phyloP scores from a whole-genome alignment of 2,329 filamentous ascomycete species.

The Botrytis fabae region DNA sequence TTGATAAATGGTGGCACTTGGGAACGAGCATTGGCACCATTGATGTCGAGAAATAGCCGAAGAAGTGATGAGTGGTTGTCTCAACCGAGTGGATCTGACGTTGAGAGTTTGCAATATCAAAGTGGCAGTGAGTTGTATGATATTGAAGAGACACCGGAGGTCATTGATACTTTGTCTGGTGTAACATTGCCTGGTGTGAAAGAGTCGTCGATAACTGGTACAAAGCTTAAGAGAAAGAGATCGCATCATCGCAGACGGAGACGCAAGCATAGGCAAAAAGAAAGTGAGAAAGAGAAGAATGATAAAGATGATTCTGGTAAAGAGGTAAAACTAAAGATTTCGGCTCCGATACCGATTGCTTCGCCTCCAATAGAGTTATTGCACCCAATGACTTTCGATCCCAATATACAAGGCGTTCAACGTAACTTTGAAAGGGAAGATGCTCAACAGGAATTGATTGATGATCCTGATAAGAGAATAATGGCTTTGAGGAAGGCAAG shows the following conservation, averaged over 20 bases:
- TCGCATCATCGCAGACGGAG: slow-evolving; percentile 33
- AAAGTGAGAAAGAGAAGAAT: slow-evolving; percentile 23
- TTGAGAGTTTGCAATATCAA: slow-evolving; percentile 31
- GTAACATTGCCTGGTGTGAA: slow-evolving; percentile 25
- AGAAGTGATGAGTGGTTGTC: slow-evolving; percentile 43
- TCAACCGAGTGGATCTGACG: slow-evolving; percentile 42
- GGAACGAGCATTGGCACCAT: slow-evolving; percentile 77
- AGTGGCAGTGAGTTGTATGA: slow-evolving; percentile 34
- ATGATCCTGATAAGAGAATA: slow-evolving; percentile 56
- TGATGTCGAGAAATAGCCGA: slow-evolving; percentile 49
- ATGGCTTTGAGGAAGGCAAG: slow-evolving; percentile 59
- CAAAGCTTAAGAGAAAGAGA: slow-evolving; percentile 49
- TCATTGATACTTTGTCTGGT: slow-evolving; percentile 30
- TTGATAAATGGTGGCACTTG: slow-evolving; percentile 69
- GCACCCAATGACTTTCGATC: slow-evolving; percentile 56
- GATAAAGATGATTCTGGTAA: slow-evolving; percentile 32
- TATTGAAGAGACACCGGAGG: slow-evolving; percentile 30
- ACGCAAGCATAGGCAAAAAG: slow-evolving; percentile 42
- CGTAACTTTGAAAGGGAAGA: slow-evolving; percentile 59
- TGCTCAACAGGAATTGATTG: slow-evolving; percentile 55
- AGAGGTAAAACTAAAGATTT: slow-evolving; percentile 26
- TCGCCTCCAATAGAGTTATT: slow-evolving; percentile 44
- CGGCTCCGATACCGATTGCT: slow-evolving; percentile 34
- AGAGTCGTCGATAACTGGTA: slow-evolving; percentile 42
- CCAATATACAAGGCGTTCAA: slow-evolving; percentile 57